Evolutionary conservation across 129 eudicot species (phyloP), one percentile per base, ranked within the genome.

Genomic region (Apium graveolens): DNA sequence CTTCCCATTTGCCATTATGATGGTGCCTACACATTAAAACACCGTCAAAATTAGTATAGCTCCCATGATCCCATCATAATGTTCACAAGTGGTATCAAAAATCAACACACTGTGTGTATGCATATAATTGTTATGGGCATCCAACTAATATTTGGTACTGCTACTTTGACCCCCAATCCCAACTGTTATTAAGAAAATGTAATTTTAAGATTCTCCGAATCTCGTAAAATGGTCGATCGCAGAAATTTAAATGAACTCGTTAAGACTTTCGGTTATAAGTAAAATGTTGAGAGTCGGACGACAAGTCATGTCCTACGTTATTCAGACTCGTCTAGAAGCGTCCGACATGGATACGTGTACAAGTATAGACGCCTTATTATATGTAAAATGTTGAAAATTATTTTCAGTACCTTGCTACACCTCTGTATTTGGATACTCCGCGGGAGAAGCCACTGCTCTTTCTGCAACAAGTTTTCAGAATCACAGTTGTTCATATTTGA

Each of bases 1-100:
- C 97, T 81, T 92, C 97, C 97, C 97, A 92, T 87, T 96, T 85
- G 71, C 97, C 97, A 85, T 92, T 92, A 75, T 92, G 97, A 80
- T 92, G 96, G 79, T 92, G 97, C 85, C 97, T 92, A 84, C 83
- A 44, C 60, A 80, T 49, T 76, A 73, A 85, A 82, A 37, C 75
- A 75, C 87, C 83, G 80, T 44, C 74, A 79, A 74, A 74, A 27
- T 79, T 75, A 24, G 41, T 77, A 20, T 70, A 10, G 0, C 55
- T 65, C 39, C 32, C 71, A 65, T 65, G 16, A 65, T 57, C 66
- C 31, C 66, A 57, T 24, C 5, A n/a, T 57, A 57, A 57, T 57
- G 66, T 57, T 55, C 11, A 53, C 62, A 21, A 53, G 62, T 53
- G 62, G 62, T 53, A 6, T 53, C 62, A 21, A 1, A 0, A 38